phyloP scores from a whole-genome alignment of 768 basidiomycete genomes.

The Pisolithus albus region DNA sequence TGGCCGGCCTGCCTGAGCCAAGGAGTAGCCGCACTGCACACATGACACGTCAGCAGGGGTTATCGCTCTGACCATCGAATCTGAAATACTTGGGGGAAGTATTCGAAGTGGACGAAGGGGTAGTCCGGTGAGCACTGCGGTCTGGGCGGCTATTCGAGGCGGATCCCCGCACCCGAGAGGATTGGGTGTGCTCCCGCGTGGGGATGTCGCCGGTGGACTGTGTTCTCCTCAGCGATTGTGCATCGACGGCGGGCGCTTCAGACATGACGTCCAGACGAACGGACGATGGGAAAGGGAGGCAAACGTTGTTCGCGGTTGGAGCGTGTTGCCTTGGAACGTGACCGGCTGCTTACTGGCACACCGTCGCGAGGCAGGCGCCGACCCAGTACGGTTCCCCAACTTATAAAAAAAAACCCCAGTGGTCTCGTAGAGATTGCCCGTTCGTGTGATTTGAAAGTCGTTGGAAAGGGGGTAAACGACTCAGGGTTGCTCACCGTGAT shows the following conservation, averaged over 20 bases:
- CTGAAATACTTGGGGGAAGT: constrained; percentile 13
- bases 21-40: constrained; percentile 12
- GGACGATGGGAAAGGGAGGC: constrained; percentile 8
- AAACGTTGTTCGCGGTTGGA: constrained; percentile 23
- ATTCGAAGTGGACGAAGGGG: constrained; percentile 13
- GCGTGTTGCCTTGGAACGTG: constrained; percentile 16
- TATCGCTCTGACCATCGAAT: constrained; percentile 3
- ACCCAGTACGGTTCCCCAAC: no score
- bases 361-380: constrained; percentile 7
- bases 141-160: constrained; percentile 22
- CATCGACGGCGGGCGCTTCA: constrained; percentile 19
- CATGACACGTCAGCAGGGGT: constrained; percentile 12
- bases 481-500: neutral
- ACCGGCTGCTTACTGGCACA: constrained; percentile 4
- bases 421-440: neutral
- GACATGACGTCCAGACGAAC: constrained; percentile 21
- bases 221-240: constrained; percentile 28
- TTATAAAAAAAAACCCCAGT: no score
- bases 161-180: constrained; percentile 24
- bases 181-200: constrained; percentile 11
- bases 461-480: neutral
- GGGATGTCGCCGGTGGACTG: constrained; percentile 31
- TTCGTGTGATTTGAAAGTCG: neutral
- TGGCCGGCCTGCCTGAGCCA: constrained; percentile 22
- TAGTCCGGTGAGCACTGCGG: constrained; percentile 17